Percentiles rank a stretch among this genome's conserved stretches.
These are phyloP conservation scores for Pythium plurisporium DNA, from an alignment of 352 stramenopile species.

Conservation along the genomic window DNA sequence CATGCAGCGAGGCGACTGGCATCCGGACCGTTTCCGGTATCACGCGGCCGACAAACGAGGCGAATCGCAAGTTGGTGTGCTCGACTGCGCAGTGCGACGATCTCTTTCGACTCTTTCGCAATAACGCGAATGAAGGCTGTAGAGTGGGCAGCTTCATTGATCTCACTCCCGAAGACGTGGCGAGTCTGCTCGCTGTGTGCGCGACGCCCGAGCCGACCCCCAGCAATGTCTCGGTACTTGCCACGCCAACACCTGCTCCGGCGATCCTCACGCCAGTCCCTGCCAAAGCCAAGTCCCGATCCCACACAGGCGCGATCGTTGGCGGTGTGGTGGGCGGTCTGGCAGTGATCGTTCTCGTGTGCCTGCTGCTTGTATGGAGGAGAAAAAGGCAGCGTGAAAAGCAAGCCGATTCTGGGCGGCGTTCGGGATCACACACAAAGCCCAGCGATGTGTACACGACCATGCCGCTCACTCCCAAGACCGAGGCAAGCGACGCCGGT, in stretches of 20 bases:
- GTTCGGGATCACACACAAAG: neutral
- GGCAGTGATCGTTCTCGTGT: neutral
- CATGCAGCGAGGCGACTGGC: neutral
- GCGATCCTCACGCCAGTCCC: neutral
- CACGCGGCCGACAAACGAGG: neutral
- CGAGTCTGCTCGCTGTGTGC: neutral
- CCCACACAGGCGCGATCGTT: neutral
- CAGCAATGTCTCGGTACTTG: too few relatives aligned
- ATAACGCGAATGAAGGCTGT: constrained; percentile 4
- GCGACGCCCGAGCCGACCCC: neutral
- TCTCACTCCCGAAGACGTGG: neutral
- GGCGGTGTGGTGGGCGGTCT: neutral
- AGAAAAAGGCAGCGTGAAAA: neutral
- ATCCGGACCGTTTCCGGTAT: neutral
- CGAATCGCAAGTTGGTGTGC: constrained; percentile 1
- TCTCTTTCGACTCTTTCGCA: constrained; percentile 7
- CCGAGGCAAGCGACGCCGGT: neutral
- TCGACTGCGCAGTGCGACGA: neutral
- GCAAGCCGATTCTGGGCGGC: neutral
- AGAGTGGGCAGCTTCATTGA: neutral
- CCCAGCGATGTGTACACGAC: neutral
- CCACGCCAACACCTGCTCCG: neutral
- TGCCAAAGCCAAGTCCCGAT: neutral
- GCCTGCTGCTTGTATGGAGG: neutral
- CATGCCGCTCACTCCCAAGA: neutral